Evolutionary conservation across 1,284 basidiomycete species (phyloP).

Genomic region (Tetrapyrgos nigripes): DNA sequence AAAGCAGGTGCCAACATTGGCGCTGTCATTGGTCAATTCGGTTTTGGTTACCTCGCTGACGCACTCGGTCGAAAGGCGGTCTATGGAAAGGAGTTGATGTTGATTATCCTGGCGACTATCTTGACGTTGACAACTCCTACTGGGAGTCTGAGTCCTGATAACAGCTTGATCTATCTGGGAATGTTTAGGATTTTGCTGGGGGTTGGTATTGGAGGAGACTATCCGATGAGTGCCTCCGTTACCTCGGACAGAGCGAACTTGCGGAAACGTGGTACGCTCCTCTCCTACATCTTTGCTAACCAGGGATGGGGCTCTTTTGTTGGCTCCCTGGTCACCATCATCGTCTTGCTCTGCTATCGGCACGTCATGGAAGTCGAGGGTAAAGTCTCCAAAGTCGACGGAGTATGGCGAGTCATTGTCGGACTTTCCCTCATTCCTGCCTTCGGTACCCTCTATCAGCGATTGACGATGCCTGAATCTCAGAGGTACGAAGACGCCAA

Average conservation of each 20-base stretch:
- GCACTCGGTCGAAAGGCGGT: slow-evolving; percentile 70
- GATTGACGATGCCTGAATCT: slow-evolving; percentile 69
- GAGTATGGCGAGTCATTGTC: slow-evolving; percentile 32
- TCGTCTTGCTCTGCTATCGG: slow-evolving; percentile 75
- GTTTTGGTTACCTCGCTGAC: slow-evolving; percentile 73
- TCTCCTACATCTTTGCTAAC: slow-evolving; percentile 78
- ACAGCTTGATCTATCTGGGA: slow-evolving; percentile 63
- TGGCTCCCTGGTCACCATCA: slow-evolving; percentile 70
- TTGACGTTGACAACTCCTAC: slow-evolving; percentile 49
- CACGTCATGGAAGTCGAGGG: slow-evolving; percentile 59
- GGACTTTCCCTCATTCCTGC: slow-evolving; percentile 22
- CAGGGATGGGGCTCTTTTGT: slow-evolving; percentile 80
- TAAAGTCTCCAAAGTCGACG: slow-evolving; percentile 62
- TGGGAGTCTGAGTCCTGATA: slow-evolving; percentile 47
- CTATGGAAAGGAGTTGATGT: slow-evolving; percentile 83
- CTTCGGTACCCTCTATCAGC: slow-evolving; percentile 46
- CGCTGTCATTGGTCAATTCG: slow-evolving; percentile 77
- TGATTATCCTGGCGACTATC: slow-evolving; percentile 78
- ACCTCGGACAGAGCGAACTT: slow-evolving; percentile 74
- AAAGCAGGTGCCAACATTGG: slow-evolving; percentile 79
- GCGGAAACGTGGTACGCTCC: slow-evolving; percentile 74
- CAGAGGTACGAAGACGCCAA: slow-evolving; percentile 48
- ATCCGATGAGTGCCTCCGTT: slow-evolving; percentile 80
- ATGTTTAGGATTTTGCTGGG: slow-evolving; percentile 77
- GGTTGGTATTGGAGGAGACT: slow-evolving; percentile 83